A percentile compares a stretch with the other conserved stretches of the same genome.
Conservation (phyloP, 176 grass and related monocot species). For the Saccharum officinarum region DNA sequence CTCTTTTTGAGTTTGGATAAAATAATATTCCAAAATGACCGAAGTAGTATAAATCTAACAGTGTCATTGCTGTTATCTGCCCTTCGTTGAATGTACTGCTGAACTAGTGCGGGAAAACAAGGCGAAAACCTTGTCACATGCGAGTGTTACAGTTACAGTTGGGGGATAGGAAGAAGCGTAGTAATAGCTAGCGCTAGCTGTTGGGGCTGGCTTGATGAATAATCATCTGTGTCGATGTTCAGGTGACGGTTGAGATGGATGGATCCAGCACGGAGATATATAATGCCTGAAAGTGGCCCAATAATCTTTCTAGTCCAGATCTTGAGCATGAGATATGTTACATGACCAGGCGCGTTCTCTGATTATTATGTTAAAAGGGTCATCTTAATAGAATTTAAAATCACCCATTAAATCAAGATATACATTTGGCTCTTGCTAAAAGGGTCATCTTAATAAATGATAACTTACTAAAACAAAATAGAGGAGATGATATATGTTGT, state of each 20-base stretch:
- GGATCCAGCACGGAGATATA: not conserved
- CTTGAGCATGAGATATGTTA: not conserved
- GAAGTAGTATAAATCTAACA: not conserved
- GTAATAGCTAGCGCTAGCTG: not conserved
- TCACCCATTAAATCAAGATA: too few species aligned
- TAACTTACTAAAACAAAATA: too few species aligned
- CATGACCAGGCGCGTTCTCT: not conserved
- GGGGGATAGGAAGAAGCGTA: not conserved
- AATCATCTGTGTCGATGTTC: not conserved
- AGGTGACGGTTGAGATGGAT: not conserved
- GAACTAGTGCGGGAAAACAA: too few species aligned
- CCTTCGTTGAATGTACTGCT: not conserved
- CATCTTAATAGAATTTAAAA: too few species aligned
- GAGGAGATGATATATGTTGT: too few species aligned
- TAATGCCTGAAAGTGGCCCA: not conserved
- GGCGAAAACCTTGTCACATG: not conserved
- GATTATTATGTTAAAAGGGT: too few species aligned
- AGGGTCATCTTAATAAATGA: too few species aligned
- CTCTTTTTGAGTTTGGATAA: too few species aligned
- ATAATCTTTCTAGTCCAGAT: not conserved
- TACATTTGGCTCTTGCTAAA: too few species aligned
- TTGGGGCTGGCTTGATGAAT: not conserved
- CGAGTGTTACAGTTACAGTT: not conserved
- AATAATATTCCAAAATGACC: too few species aligned
- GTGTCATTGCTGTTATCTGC: not conserved